phyloP scores from a whole-genome alignment of 768 basidiomycete genomes.

The Tulasnella sp. region DNA sequence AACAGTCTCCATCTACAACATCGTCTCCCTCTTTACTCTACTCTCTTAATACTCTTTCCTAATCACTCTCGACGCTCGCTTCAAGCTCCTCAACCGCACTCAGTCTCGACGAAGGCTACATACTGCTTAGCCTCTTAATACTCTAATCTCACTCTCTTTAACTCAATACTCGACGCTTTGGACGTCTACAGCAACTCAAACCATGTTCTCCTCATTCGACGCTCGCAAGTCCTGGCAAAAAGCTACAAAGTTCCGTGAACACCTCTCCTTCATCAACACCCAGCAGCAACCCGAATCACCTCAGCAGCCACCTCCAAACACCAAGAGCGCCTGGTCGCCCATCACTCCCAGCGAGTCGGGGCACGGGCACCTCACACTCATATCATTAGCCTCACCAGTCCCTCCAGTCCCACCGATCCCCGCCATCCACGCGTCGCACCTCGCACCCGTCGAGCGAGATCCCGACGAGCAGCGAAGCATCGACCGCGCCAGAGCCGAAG shows the following conservation, averaged over 20 bases:
- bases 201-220: not conserved
- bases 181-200: not conserved
- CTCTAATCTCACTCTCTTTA: not conserved
- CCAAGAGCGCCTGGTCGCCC: conserved; percentile 10
- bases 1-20: not conserved
- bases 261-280: conserved; percentile 13
- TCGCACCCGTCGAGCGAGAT: conserved; percentile 1
- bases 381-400: not conserved
- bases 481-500: conserved; percentile 10
- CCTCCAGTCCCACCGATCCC: conserved; percentile 4
- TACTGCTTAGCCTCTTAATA: not conserved
- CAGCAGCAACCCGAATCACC: not conserved
- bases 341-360: conserved; percentile 6
- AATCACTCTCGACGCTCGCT: not conserved
- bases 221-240: conserved; percentile 14
- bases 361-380: not conserved
- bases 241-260: conserved; percentile 14
- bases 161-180: not conserved
- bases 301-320: not conserved
- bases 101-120: not conserved
- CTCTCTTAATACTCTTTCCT: not conserved
- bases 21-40: not conserved
- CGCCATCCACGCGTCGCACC: not conserved
- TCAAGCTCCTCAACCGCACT: not conserved
- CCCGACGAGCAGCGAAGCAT: not conserved